phyloP scores from a whole-genome alignment of 768 basidiomycete species.

The Glaciozyma antarctica region DNA sequence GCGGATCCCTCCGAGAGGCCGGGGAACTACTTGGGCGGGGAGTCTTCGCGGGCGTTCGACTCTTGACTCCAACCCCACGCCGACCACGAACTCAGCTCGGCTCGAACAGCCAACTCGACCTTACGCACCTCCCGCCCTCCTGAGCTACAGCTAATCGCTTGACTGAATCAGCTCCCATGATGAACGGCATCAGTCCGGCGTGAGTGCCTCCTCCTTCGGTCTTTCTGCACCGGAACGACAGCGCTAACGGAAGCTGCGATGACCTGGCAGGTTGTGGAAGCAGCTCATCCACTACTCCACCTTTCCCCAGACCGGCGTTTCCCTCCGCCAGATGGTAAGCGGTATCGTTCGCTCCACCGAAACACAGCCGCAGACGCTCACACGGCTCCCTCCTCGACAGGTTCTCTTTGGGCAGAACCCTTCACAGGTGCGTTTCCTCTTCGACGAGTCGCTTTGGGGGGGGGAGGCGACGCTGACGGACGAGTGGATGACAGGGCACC shows the following conservation, averaged over 20 bases:
- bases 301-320: constrained; percentile 71
- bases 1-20: no score
- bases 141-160: no score
- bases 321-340: constrained; percentile 86
- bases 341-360: constrained; percentile 51
- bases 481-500: constrained; percentile 55
- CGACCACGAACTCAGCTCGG: no score
- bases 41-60: no score
- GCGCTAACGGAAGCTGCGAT: not conserved
- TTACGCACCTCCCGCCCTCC: no score
- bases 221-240: not conserved
- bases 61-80: no score
- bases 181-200: not conserved
- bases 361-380: not conserved
- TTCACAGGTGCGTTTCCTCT: constrained; percentile 35
- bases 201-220: not conserved
- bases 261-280: constrained; percentile 18
- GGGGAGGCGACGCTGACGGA: not conserved
- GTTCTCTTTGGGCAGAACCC: constrained; percentile 61
- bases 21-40: no score
- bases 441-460: no score
- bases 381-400: not conserved
- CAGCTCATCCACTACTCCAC: constrained; percentile 35
- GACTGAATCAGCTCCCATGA: no score
- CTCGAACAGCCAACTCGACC: no score